A percentile compares a stretch with the other conserved stretches of the same genome.
Evolutionary conservation across 2,329 filamentous ascomycete genomes (phyloP).

Genomic region (Incumbomyces delicatus): DNA sequence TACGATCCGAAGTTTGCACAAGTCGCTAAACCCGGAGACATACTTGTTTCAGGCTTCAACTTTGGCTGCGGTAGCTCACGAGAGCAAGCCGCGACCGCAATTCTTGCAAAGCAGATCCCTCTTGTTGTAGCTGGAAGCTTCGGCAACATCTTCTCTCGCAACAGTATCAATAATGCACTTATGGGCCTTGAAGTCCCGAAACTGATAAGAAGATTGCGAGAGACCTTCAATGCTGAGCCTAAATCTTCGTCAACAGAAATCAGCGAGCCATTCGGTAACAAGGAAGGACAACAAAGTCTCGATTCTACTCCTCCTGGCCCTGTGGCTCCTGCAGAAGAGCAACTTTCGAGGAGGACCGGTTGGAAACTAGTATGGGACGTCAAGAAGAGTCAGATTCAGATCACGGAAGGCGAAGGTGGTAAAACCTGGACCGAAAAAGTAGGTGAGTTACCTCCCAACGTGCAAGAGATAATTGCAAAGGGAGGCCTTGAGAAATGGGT

Average conservation of each 20-base stretch:
- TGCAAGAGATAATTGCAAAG: constrained; percentile 72
- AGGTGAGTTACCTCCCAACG: constrained; percentile 71
- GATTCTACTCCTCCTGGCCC: constrained; percentile 41
- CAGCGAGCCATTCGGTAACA: constrained; percentile 36
- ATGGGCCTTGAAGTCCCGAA: constrained; percentile 30
- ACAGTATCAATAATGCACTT: constrained; percentile 35
- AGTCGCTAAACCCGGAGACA: constrained; percentile 59
- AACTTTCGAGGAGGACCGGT: constrained; percentile 62
- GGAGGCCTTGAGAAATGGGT: constrained; percentile 80
- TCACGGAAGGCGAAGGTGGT: constrained; percentile 60
- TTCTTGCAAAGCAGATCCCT: constrained; percentile 69
- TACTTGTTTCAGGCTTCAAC: constrained; percentile 78
- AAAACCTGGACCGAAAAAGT: constrained; percentile 69
- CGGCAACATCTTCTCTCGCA: constrained; percentile 69
- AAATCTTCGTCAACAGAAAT: constrained; percentile 28
- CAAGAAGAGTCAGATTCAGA: constrained; percentile 55
- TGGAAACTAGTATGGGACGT: constrained; percentile 83
- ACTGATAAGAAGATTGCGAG: constrained; percentile 26
- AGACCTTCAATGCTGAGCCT: constrained; percentile 35
- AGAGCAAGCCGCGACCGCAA: constrained; percentile 81
- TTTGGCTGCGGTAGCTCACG: constrained; percentile 75
- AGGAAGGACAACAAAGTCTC: constrained; percentile 33
- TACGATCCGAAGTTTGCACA: constrained; percentile 65
- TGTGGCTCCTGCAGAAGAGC: constrained; percentile 39
- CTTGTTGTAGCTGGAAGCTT: constrained; percentile 74